Conservation (phyloP, 2,329 filamentous ascomycete genomes). For the Sporothrix euskadiensis region DNA sequence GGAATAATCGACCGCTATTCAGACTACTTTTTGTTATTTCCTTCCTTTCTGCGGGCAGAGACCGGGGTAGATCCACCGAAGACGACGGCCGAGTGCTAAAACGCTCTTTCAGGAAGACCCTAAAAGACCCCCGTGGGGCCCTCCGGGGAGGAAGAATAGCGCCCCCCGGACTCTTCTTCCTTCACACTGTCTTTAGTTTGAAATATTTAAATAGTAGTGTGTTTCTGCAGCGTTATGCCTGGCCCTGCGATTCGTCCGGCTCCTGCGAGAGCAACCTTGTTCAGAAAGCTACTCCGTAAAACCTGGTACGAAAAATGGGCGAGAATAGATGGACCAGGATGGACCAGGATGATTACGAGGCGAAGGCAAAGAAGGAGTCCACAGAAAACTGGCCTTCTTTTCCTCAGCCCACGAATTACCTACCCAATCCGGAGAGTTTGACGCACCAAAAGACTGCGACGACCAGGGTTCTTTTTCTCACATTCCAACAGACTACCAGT, state of each 20-base stretch:
- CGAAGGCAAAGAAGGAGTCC: not conserved
- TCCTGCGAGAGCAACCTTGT: not conserved
- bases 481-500: not conserved
- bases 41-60: not conserved
- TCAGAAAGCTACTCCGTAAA: not conserved
- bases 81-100: not conserved
- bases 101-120: not conserved
- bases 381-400: not conserved
- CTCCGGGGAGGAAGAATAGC: not conserved
- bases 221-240: not conserved
- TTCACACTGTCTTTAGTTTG: not conserved
- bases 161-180: not conserved
- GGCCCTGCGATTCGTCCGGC: not conserved
- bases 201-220: not conserved
- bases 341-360: constrained; percentile 6
- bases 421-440: constrained; percentile 11
- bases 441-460: not conserved
- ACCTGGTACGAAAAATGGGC: not conserved
- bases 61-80: not conserved
- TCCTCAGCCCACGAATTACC: constrained; percentile 10
- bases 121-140: not conserved
- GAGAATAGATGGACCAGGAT: not conserved
- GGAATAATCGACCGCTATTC: not conserved
- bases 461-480: not conserved
- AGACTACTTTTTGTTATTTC: not conserved